Conservation (phyloP, 139 green algal genomes). For the Chlamydomonas sphaeroides region DNA sequence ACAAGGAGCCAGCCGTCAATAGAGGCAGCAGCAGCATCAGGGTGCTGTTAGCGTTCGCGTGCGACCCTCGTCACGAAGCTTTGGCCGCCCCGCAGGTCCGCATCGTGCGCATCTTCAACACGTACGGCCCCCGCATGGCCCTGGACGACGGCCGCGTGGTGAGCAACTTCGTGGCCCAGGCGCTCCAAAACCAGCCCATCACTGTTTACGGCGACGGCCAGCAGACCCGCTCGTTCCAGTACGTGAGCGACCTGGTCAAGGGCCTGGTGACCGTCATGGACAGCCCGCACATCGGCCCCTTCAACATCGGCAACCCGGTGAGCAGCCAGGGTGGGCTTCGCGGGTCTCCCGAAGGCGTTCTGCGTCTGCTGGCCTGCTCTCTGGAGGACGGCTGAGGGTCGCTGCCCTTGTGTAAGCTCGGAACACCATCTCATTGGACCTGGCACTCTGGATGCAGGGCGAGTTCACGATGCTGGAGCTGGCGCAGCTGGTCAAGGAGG, state of each 20-base stretch:
- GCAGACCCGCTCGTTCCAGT: conserved; percentile 98
- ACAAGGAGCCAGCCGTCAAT: too few relatives aligned
- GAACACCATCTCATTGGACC: too few relatives aligned
- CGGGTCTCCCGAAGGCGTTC: too few relatives aligned
- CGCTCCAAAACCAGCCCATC: conserved; percentile 83
- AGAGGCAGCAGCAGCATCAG: too few relatives aligned
- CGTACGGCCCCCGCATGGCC: conserved; percentile 97
- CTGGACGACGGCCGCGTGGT: conserved; percentile 99
- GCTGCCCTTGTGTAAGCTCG: too few relatives aligned
- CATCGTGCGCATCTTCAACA: conserved; percentile 99
- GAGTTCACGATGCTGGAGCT: conserved; percentile 99
- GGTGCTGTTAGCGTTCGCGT: too few relatives aligned
- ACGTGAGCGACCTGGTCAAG: conserved; percentile 91
- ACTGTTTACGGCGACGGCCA: conserved; percentile 96
- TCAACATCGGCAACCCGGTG: conserved; percentile 98
- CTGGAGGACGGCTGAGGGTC: too few relatives aligned
- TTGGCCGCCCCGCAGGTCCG: conserved; percentile 75
- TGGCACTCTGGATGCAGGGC: too few relatives aligned
- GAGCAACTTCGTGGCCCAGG: conserved; percentile 97
- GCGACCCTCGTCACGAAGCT: too few relatives aligned
- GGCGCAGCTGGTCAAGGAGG: conserved; percentile 76
- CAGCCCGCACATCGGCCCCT: conserved; percentile 91
- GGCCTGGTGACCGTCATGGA: conserved; percentile 90
- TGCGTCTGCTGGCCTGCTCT: too few relatives aligned
- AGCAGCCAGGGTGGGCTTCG: not conserved